These are phyloP conservation scores for Lepidium aucheri DNA, from an alignment of 345 rosid species.

Conservation along the genomic window DNA sequence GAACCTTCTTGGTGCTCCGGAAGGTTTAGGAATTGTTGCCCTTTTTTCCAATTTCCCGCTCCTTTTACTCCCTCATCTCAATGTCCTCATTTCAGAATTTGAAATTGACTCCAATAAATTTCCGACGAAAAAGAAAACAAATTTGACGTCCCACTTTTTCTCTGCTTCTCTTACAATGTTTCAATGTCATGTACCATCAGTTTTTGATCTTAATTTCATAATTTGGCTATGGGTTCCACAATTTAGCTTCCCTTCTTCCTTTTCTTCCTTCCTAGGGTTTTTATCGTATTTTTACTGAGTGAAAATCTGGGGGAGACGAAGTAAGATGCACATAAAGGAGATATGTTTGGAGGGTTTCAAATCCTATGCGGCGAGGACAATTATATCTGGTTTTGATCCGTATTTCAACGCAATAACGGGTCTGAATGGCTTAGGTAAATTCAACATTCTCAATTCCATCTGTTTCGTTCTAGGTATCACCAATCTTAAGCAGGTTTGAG, in stretches of 20 bases:
- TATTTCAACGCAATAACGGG: constrained; percentile 97
- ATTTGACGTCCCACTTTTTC: background rate
- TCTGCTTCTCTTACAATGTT: background rate
- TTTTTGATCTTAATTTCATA: background rate
- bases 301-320: background rate
- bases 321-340: constrained; percentile 75
- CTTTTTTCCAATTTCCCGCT: constrained; percentile 18
- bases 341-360: constrained; percentile 92
- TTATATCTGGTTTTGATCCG: constrained; percentile 86
- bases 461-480: constrained; percentile 98
- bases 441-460: constrained; percentile 94
- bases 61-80: background rate
- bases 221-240: background rate
- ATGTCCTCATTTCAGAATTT: background rate
- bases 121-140: background rate
- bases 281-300: background rate
- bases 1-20: background rate
- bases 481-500: constrained; percentile 95
- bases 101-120: background rate
- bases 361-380: constrained; percentile 92
- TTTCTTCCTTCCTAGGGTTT: constrained; percentile 6
- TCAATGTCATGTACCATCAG: background rate
- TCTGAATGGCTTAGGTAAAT: constrained; percentile 90
- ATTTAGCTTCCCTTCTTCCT: background rate
- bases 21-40: background rate